Percentiles rank a stretch among this genome's conserved stretches.
Evolutionary conservation across 805 yeast species (phyloP).

Genomic region (Suhomyces kilbournensis): DNA sequence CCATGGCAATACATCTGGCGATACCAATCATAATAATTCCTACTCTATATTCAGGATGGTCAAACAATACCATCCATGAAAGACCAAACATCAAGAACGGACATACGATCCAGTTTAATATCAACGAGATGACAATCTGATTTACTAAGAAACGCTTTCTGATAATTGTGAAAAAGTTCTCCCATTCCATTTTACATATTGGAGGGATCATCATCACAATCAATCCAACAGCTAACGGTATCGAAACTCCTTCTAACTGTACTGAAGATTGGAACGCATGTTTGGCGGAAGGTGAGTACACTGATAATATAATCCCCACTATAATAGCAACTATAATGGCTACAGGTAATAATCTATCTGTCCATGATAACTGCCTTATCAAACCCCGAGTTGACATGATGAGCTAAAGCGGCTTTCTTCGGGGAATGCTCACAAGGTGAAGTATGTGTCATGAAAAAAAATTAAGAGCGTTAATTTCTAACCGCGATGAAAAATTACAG

Average conservation of each 20-base stretch:
- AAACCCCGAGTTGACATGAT: neutral
- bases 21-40: conserved; percentile 60
- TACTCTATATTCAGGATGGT: conserved; percentile 45
- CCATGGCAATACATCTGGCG: conserved; percentile 65
- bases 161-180: conserved; percentile 24
- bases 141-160: conserved; percentile 4
- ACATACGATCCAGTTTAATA: conserved; percentile 54
- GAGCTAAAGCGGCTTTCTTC: neutral
- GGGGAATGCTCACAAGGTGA: neutral
- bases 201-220: conserved; percentile 59
- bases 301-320: conserved; percentile 39
- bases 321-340: conserved; percentile 35
- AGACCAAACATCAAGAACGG: conserved; percentile 57
- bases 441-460: neutral
- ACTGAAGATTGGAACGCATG: conserved; percentile 31
- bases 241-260: conserved; percentile 36
- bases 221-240: conserved; percentile 49
- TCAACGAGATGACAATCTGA: conserved; percentile 27
- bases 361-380: conserved; percentile 19
- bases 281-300: conserved; percentile 36
- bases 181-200: conserved; percentile 53
- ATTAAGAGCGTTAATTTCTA: neutral
- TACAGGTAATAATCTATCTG: conserved; percentile 37
- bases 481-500: neutral
- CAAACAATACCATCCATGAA: conserved; percentile 51